Evolutionary conservation across 164 flowering plant species (phyloP), one percentile per base, ranked within the genome.

Genomic region (Annona cherimola): DNA sequence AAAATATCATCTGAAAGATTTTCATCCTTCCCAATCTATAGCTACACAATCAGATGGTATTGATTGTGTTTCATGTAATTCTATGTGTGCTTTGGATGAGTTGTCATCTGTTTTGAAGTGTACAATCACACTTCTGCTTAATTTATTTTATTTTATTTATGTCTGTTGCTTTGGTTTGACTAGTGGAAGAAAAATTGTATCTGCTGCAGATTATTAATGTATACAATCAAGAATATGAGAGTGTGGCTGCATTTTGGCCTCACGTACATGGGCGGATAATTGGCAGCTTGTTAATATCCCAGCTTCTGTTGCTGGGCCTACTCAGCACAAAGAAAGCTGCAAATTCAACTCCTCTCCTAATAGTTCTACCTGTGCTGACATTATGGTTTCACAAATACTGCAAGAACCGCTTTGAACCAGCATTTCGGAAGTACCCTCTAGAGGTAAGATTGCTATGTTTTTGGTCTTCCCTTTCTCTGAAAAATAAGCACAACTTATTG

Each of bases 171-270:
- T 4, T 5, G 57, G 57, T 50, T 50, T 50, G 14, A 50, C 57
- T 16, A 42, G 19, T 35, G 61, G 63, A 41, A n/a, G 35, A n/a
- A 42, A 66, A 11, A n/a, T 61, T 68, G 20, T 16, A 42, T 50
- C 18, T 71, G 40, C n/a, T 68, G 70, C 88, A 95, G 99, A 81
- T 95, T 68, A 91, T 95, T 69, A 95, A 95, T 76, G 99, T 95
- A 67, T 95, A 95, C 82, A 73, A 90, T 72, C 98, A 90, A 82
- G 83, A 77, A 73, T 95, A 95, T 67, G 99, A 95, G 80, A 95
- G 98, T 79, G 91, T 71, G 69, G 99, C 86, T 69, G 97, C 98
- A 70, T 93, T 91, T 76, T 95, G 99, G 99, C 99, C 99, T 45
- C 92, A 86, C 69, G 97, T 95, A 72, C 99, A 95, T 57, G 81